These are phyloP conservation scores for Trichoderma hamatum DNA, from an alignment of 2,329 filamentous ascomycete species.

Conservation along the genomic window DNA sequence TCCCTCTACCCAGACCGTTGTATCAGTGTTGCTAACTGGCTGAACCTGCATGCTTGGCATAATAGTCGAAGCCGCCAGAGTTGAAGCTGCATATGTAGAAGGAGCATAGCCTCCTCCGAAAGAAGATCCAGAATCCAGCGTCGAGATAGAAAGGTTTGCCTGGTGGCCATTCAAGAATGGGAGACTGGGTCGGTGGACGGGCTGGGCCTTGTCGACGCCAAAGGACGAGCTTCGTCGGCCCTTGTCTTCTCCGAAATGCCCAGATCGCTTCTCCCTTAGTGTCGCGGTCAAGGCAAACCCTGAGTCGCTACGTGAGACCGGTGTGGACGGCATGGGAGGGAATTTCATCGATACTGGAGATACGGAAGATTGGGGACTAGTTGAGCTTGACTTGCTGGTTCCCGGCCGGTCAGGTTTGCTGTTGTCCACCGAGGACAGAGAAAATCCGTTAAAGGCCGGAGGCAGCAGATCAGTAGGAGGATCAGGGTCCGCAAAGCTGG, in stretches of 20 bases:
- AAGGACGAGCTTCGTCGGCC: constrained; percentile 94
- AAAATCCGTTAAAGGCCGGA: constrained; percentile 89
- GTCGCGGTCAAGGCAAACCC: constrained; percentile 85
- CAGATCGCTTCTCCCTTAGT: constrained; percentile 90
- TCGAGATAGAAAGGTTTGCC: constrained; percentile 61
- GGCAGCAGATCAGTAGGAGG: constrained; percentile 55
- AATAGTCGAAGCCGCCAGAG: constrained; percentile 79
- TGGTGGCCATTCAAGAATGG: constrained; percentile 73
- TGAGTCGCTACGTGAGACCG: constrained; percentile 87
- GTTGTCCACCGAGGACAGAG: constrained; percentile 71
- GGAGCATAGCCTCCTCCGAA: constrained; percentile 74
- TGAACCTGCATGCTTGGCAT: constrained; percentile 85
- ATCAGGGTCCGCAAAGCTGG: constrained; percentile 75
- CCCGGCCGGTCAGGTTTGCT: constrained; percentile 73
- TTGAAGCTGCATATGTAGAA: constrained; percentile 84
- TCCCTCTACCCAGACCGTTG: constrained; percentile 80
- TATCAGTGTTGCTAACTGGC: constrained; percentile 76
- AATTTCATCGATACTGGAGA: constrained; percentile 82
- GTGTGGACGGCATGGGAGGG: constrained; percentile 73
- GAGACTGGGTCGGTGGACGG: constrained; percentile 67
- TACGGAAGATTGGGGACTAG: constrained; percentile 64
- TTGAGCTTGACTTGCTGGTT: constrained; percentile 68
- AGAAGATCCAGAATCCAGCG: constrained; percentile 68
- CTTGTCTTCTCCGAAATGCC: constrained; percentile 77
- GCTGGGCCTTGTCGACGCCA: constrained; percentile 71